Conservation (phyloP, 108 stramenopile genomes). For the Skeletonema tropicum region DNA sequence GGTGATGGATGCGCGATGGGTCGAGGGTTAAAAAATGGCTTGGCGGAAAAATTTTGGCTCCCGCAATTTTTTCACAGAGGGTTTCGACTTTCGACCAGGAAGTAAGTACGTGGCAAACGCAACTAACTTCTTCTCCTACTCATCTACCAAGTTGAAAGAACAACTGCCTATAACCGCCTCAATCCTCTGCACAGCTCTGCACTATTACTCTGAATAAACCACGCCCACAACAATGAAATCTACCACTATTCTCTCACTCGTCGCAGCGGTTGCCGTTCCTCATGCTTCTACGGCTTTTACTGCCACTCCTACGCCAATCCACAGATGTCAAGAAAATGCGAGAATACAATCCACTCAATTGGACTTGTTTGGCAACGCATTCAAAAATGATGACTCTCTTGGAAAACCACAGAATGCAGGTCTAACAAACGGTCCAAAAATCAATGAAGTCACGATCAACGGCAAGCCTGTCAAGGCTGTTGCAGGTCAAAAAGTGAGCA, state of each 20-base stretch:
- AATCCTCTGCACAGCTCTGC: too few species aligned
- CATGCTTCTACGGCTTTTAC: not conserved
- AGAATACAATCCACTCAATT: constrained; percentile 23
- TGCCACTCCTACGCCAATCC: not conserved
- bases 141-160: too few species aligned
- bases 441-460: constrained; percentile 55
- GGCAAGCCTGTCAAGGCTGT: constrained; percentile 62
- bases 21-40: too few species aligned
- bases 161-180: too few species aligned
- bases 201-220: not conserved
- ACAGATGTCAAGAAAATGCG: not conserved
- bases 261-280: not conserved
- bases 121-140: too few species aligned
- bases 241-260: not conserved
- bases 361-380: constrained; percentile 43
- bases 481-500: constrained; percentile 54
- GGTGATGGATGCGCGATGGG: too few species aligned
- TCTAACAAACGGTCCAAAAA: constrained; percentile 30
- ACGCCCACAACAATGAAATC: not conserved
- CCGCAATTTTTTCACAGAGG: too few species aligned
- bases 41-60: too few species aligned
- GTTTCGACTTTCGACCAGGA: too few species aligned
- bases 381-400: too few species aligned
- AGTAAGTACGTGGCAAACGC: not conserved
- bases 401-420: constrained; percentile 47